Evolutionary conservation across 805 yeast genomes (phyloP).

Genomic region (Yarrowia sp.): DNA sequence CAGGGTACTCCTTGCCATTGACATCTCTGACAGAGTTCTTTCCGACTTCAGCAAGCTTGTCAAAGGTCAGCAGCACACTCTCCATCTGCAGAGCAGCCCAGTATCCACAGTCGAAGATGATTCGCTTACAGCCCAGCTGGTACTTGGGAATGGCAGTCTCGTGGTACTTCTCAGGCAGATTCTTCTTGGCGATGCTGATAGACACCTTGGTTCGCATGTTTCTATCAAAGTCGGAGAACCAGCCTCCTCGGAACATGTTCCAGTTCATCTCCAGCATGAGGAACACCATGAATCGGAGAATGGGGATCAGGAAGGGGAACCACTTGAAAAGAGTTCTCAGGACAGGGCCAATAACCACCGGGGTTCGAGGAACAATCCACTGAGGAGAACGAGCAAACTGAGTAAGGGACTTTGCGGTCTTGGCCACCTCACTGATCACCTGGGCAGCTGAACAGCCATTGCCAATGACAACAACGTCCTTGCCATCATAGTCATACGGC

Average conservation of each 20-base stretch:
- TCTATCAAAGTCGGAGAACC: neutral
- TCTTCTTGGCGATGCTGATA: neutral
- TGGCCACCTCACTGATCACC: constrained; percentile 22
- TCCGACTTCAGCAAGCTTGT: constrained; percentile 25
- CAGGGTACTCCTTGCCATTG: constrained; percentile 29
- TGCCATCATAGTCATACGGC: constrained; percentile 23
- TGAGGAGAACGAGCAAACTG: constrained; percentile 32
- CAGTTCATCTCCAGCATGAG: constrained; percentile 20
- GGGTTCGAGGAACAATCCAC: constrained; percentile 29
- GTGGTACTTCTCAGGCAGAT: constrained; percentile 2
- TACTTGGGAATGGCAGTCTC: constrained; percentile 28
- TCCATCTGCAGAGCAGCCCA: constrained; percentile 25
- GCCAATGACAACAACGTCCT: constrained; percentile 28
- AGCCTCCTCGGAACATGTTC: constrained; percentile 28
- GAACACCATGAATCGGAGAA: constrained; percentile 27
- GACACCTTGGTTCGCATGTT: neutral
- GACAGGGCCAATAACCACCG: neutral
- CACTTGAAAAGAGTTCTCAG: neutral
- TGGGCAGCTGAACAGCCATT: constrained; percentile 30
- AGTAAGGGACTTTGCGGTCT: constrained; percentile 23
- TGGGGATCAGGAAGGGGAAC: constrained; percentile 2
- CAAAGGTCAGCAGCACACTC: constrained; percentile 28
- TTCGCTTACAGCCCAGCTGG: constrained; percentile 30
- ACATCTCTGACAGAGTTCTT: constrained; percentile 28
- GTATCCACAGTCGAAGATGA: constrained; percentile 30